Evolutionary conservation across 345 rosid species (phyloP), one percentile per base, ranked within the genome.

Genomic region (Citrus hindsii): DNA sequence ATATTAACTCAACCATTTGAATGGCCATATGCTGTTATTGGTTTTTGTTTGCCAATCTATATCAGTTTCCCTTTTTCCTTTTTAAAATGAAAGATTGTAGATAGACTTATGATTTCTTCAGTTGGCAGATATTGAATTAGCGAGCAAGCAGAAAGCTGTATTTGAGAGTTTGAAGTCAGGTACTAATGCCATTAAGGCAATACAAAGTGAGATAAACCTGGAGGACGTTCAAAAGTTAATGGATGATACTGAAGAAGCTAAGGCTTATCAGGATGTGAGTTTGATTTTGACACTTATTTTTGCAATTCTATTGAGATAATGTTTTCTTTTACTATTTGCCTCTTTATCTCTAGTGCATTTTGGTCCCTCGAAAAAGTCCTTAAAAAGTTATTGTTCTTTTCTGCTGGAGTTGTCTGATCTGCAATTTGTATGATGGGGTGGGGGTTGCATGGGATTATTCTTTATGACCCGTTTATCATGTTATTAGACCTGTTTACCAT

Each of bases 71-170:
- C 9, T 33, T 38, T 9, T 3, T 63, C 21, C 40, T 12, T 8
- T 35, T 56, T 55, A 0, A 62, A 33, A 46, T n/a, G 4, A 64
- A 33, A 38, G 27, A 62, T 5, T 64, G 46, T 70, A 18, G 48
- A 62, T 62, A 53, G 21, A 32, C 67, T 51, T 74, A 42, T 62
- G 35, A 48, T 48, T 6, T 30, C 74, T 79, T 76, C 84, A 96
- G 98, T 83, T 96, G 86, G 95, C 97, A 80, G 98, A 96, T 87
- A 92, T 96, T 48, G 99, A 96, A 77, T 89, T 96, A 51, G 79
- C 94, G 76, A 94, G 98, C 91, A 96, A 96, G 88, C 99, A 94
- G 79, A 94, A 88, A 73, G 97, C 97, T 42, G 99, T 96, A 12
- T 96, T 92, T 83, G 98, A 96, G 78, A 53, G 58, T 53, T 53